Conservation (phyloP, 2,329 filamentous ascomycete genomes). For the Ascochyta fabae region DNA sequence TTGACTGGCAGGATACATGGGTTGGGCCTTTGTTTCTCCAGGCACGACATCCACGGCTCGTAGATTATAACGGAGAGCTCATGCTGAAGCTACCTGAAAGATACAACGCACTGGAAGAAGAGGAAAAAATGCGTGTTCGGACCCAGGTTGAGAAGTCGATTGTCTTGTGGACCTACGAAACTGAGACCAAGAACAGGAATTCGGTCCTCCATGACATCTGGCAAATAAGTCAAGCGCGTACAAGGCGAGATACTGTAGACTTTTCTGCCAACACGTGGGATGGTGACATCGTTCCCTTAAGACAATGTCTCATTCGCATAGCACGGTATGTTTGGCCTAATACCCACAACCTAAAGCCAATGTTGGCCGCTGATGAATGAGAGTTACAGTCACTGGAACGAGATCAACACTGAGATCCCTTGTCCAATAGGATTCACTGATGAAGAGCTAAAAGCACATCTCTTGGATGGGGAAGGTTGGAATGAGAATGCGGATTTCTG, state of each 20-base stretch:
- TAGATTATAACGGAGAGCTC: constrained; percentile 39
- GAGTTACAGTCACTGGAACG: constrained; percentile 35
- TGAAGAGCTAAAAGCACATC: constrained; percentile 26
- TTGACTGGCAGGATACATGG: constrained; percentile 53
- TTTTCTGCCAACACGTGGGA: constrained; percentile 43
- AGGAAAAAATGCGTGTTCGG: constrained; percentile 31
- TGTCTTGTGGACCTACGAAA: constrained; percentile 38
- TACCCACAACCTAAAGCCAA: constrained; percentile 17
- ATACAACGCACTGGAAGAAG: constrained; percentile 27
- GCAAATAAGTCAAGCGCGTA: constrained; percentile 31
- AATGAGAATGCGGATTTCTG: constrained; percentile 47
- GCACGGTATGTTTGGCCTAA: constrained; percentile 33
- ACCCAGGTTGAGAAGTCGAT: constrained; percentile 36
- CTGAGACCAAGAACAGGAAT: constrained; percentile 35
- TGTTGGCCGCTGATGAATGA: constrained; percentile 17
- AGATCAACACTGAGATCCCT: constrained; percentile 34
- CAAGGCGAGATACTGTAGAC: constrained; percentile 34
- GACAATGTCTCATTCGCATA: constrained; percentile 41
- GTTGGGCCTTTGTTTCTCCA: constrained; percentile 33
- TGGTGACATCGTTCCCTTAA: constrained; percentile 41
- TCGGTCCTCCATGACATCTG: constrained; percentile 34
- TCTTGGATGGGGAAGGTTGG: constrained; percentile 35
- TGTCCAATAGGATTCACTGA: constrained; percentile 39
- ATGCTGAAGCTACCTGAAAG: constrained; percentile 35
- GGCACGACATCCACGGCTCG: constrained; percentile 34